Percentiles rank a stretch among this genome's conserved stretches.
These are phyloP conservation scores for Lotus japonicus DNA, from an alignment of 306 rosid species.

Conservation along the genomic window DNA sequence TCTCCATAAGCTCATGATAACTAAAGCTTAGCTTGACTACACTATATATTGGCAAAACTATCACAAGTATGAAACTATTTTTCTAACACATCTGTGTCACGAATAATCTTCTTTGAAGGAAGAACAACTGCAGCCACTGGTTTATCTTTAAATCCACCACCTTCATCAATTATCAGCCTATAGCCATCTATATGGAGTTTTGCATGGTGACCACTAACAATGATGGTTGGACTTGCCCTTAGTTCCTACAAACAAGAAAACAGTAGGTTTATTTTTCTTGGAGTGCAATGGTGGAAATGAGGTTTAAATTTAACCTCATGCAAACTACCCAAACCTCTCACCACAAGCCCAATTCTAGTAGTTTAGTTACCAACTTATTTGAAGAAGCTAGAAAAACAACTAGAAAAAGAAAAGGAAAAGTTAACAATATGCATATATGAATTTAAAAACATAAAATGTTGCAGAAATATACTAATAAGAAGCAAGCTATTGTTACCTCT, in stretches of 20 bases:
- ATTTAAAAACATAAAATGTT: background rate
- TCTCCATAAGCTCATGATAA: background rate
- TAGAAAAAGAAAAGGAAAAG: no score
- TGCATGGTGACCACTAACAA: constrained; percentile 89
- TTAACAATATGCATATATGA: background rate
- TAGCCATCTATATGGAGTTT: constrained; percentile 70
- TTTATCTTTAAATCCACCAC: constrained; percentile 52
- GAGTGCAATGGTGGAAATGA: no score
- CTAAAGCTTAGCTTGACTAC: constrained; percentile 9
- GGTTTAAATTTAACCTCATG: no score
- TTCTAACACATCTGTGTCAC: constrained; percentile 47
- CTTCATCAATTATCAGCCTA: constrained; percentile 73
- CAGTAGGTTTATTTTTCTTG: background rate
- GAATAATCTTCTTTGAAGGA: constrained; percentile 65
- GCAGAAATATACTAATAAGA: background rate
- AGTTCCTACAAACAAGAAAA: constrained; percentile 46
- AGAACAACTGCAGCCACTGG: constrained; percentile 82
- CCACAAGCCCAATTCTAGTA: no score
- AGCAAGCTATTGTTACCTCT: constrained; percentile 39
- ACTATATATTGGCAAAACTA: background rate
- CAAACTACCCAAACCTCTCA: no score
- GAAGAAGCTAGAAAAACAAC: background rate
- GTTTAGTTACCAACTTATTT: background rate
- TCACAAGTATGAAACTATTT: constrained; percentile 28
- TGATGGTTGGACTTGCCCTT: constrained; percentile 40